Evolutionary conservation across 441 rosid species (phyloP).

Genomic region (Jatropha podagrica): DNA sequence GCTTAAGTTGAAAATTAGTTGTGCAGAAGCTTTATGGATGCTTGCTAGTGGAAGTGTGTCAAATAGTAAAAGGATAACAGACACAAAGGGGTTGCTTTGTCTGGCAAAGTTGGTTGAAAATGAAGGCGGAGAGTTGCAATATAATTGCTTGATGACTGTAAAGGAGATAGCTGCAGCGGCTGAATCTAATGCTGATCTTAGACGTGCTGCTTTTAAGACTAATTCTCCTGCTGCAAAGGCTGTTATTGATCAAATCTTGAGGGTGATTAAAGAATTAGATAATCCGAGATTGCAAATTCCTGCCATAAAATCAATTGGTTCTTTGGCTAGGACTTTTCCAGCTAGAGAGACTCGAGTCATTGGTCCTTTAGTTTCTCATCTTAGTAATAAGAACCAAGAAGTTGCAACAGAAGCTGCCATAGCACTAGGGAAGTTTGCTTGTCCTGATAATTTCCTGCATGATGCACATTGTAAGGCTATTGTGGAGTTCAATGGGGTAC

Average conservation of each 20-base stretch:
- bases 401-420: constrained; percentile 54
- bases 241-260: constrained; percentile 56
- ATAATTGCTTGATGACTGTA: constrained; percentile 55
- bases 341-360: constrained; percentile 56
- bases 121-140: constrained; percentile 53
- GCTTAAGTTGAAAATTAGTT: constrained; percentile 41
- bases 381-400: constrained; percentile 32
- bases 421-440: constrained; percentile 52
- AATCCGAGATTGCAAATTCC: constrained; percentile 37
- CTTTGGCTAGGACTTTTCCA: constrained; percentile 58
- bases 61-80: constrained; percentile 50
- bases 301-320: constrained; percentile 60
- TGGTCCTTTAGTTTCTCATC: constrained; percentile 46
- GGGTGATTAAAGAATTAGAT: constrained; percentile 38
- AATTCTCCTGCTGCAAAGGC: constrained; percentile 72
- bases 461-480: constrained; percentile 52
- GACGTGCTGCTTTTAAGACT: constrained; percentile 56
- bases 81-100: constrained; percentile 63
- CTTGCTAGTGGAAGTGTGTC: constrained; percentile 42
- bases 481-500: constrained; percentile 50
- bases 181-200: constrained; percentile 50
- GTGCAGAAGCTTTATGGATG: constrained; percentile 60
- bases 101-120: constrained; percentile 53
- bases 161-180: constrained; percentile 56
- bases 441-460: constrained; percentile 47